Conservation (phyloP, 257 asterid genomes). For the Nicotiana paniculata region DNA sequence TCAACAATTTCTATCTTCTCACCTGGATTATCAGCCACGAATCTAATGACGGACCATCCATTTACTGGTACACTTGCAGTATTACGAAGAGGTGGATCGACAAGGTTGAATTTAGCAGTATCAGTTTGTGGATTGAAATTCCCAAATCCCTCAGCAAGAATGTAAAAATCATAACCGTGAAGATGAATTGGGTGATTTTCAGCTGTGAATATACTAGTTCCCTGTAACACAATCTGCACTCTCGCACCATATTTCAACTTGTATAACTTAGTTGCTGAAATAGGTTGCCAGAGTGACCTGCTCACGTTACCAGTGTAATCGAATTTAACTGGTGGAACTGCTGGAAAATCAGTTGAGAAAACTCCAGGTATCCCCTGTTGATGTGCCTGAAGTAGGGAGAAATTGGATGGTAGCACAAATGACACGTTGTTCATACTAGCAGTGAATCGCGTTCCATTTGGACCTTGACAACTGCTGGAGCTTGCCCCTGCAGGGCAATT, state of each 20-base stretch:
- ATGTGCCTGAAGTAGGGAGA: slow-evolving; percentile 74
- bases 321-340: slow-evolving; percentile 48
- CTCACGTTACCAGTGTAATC: slow-evolving; percentile 88
- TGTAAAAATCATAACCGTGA: slow-evolving; percentile 83
- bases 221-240: slow-evolving; percentile 80
- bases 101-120: slow-evolving; percentile 58
- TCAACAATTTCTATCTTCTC: not conserved
- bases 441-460: slow-evolving; percentile 75
- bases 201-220: slow-evolving; percentile 67
- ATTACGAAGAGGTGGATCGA: slow-evolving; percentile 78
- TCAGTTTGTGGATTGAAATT: slow-evolving; percentile 59
- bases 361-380: slow-evolving; percentile 74
- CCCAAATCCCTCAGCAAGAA: slow-evolving; percentile 84
- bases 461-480: slow-evolving; percentile 65
- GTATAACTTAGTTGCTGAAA: slow-evolving; percentile 49
- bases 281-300: slow-evolving; percentile 78
- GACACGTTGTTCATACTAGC: slow-evolving; percentile 93
- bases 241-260: slow-evolving; percentile 55
- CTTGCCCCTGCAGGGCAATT: slow-evolving; percentile 53
- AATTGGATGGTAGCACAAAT: slow-evolving; percentile 66
- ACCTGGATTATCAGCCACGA: slow-evolving; percentile 96
- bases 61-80: slow-evolving; percentile 79
- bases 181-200: slow-evolving; percentile 95
- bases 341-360: slow-evolving; percentile 73
- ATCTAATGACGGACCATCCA: slow-evolving; percentile 91